phyloP scores from a whole-genome alignment of 306 rosid species.

The Morella rubra region DNA sequence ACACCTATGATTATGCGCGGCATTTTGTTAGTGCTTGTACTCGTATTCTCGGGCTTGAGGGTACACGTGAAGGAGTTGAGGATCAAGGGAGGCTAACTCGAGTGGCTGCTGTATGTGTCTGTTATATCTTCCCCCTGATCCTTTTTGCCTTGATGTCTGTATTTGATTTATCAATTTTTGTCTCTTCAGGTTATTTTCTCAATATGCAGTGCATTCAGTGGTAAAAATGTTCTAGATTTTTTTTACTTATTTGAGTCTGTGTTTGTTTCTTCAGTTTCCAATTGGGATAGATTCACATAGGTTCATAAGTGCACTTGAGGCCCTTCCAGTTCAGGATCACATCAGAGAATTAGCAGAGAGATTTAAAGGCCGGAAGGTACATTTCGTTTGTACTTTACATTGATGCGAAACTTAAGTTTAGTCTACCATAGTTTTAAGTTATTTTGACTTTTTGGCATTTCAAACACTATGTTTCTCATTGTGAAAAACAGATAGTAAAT shows the following conservation, averaged over 20 bases:
- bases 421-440: not conserved
- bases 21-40: slow-evolving; percentile 93
- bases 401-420: not conserved
- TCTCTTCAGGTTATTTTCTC: slow-evolving; percentile 12
- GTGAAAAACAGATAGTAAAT: not conserved
- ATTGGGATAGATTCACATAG: slow-evolving; percentile 86
- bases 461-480: not conserved
- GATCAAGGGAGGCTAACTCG: slow-evolving; percentile 88
- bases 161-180: not conserved
- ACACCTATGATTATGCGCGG: slow-evolving; percentile 87
- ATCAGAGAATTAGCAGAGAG: slow-evolving; percentile 71
- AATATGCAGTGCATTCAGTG: slow-evolving; percentile 1
- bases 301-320: slow-evolving; percentile 70
- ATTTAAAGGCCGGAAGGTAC: slow-evolving; percentile 81
- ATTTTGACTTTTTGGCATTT: not conserved
- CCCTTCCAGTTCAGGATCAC: slow-evolving; percentile 47
- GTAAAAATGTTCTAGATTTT: slow-evolving; percentile 9
- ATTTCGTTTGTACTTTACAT: slow-evolving; percentile 20
- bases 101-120: slow-evolving; percentile 76
- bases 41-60: slow-evolving; percentile 88
- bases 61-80: slow-evolving; percentile 91
- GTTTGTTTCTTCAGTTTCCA: slow-evolving; percentile 65
- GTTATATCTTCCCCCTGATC: not conserved
- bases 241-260: slow-evolving; percentile 28
- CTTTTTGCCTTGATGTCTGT: slow-evolving; percentile 2